Evolutionary conservation across 805 yeast genomes (phyloP).

Genomic region (Suhomyces prunicola): DNA sequence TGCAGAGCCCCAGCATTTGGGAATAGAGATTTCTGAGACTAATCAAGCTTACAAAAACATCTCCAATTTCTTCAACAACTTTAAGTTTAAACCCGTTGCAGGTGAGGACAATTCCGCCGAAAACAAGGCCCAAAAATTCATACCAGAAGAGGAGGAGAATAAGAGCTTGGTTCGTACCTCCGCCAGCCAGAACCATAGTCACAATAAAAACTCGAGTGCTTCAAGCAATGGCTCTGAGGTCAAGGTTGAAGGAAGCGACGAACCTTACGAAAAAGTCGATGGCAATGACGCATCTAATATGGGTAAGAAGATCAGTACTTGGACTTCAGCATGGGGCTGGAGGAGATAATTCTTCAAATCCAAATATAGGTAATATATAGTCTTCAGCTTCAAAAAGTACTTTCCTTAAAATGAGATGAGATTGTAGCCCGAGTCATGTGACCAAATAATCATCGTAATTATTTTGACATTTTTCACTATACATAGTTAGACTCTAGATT

Average conservation of each 20-base stretch:
- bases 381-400: neutral
- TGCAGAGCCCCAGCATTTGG: slow-evolving; percentile 38
- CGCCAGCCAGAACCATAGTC: neutral
- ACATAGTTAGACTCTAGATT: neutral
- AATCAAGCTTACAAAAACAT: slow-evolving; percentile 15
- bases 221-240: neutral
- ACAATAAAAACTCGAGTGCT: neutral
- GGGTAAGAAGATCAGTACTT: slow-evolving; percentile 4
- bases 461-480: neutral
- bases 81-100: slow-evolving; percentile 11
- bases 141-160: slow-evolving; percentile 5
- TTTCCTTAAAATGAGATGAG: neutral
- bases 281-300: slow-evolving; percentile 1
- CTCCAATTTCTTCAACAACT: slow-evolving; percentile 21
- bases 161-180: neutral
- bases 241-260: neutral
- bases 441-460: neutral
- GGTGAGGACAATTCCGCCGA: neutral
- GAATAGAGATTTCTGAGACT: slow-evolving; percentile 16
- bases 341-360: slow-evolving; percentile 10
- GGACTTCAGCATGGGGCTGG: slow-evolving; percentile 14
- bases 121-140: slow-evolving; percentile 10
- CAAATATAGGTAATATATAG: neutral
- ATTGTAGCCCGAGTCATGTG: slow-evolving; percentile 2
- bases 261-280: slow-evolving; percentile 4